phyloP scores from a whole-genome alignment of 2,329 filamentous ascomycete species.

The Fusarium sp. region DNA sequence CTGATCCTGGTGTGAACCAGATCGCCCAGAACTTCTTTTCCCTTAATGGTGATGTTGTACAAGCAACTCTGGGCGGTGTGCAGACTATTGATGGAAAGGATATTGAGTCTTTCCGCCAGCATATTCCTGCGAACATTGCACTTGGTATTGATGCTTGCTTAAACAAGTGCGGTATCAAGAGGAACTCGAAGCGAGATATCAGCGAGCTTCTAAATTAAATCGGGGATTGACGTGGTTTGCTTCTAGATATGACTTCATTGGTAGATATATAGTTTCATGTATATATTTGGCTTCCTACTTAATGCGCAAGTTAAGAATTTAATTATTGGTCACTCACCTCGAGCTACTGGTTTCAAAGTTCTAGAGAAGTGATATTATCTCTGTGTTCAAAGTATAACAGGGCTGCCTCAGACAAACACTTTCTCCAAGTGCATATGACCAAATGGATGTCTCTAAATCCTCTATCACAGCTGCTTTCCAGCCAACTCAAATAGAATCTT shows the following conservation, averaged over 20 bases:
- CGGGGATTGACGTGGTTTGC: rapidly evolving
- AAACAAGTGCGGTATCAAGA: slow-evolving; percentile 16
- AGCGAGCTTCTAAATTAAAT: not conserved
- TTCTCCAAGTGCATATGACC: rapidly evolving
- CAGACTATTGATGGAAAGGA: slow-evolving; percentile 14
- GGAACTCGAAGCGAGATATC: slow-evolving; percentile 2
- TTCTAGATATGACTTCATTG: not conserved
- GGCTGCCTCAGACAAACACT: not conserved
- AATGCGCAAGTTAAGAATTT: not conserved
- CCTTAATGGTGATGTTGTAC: not conserved
- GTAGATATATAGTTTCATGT: not conserved
- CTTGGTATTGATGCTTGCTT: slow-evolving; percentile 21
- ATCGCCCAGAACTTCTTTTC: slow-evolving; percentile 50
- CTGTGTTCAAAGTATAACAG: no score
- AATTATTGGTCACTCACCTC: not conserved
- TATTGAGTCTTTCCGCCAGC: slow-evolving; percentile 1
- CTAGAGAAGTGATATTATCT: not conserved
- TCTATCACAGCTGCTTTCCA: not conserved
- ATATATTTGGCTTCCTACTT: not conserved
- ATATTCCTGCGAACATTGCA: slow-evolving; percentile 8
- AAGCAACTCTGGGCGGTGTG: not conserved
- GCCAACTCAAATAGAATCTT: not conserved
- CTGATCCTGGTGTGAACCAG: slow-evolving; percentile 58
- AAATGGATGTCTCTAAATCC: not conserved
- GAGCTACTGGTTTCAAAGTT: rapidly evolving